Evolutionary conservation across 2,329 filamentous ascomycete genomes (phyloP), one percentile per base, ranked within the genome.

Genomic region (Calonectria multiphialidica): DNA sequence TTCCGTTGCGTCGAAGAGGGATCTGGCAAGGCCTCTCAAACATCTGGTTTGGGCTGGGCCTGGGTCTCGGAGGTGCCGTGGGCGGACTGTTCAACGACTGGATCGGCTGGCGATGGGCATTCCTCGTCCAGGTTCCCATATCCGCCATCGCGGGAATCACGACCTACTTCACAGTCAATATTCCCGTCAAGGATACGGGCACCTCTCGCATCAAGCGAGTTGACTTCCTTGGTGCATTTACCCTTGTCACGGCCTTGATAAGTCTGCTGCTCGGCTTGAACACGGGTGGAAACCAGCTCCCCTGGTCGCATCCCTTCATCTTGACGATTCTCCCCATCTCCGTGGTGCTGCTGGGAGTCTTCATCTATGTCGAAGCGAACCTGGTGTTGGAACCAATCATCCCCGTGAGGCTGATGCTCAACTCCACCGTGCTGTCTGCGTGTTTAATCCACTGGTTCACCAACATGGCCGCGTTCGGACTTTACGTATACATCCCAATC

Each of bases 401-500:
- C 9, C 53, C 53, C 2, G 53, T 59, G 90, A 40, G 53, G 13
- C 2, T 59, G 33, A 59, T 59, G 53, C 33, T 59, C 7, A 59
- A 59, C 53, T 59, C 53, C n/a, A 59, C 53, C n/a, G 37, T 59
- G 6, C 10, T 59, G 53, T 59, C 53, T 25, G 53, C 53, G 13
- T 59, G 53, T 23, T 59, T 59, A 9, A 59, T 59, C 21, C 53
- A 59, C 53, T 59, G 53, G 53, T 59, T 59, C 35, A 59, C 53
- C 53, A 59, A 59, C 33, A 59, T 59, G 53, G 53, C 53, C 25
- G 53, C 53, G 7, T 59, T 59, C 35, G 53, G 53, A 18, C 53
- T 59, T 59, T 59, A 59, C 53, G 53, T 59, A 9, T 59, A 59
- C 13, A 59, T 59, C 33, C 53, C 53, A 9, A 59, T 59, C 35